Evolutionary conservation across 108 stramenopile genomes (phyloP), one percentile per base, ranked within the genome.

Genomic region (Craspedostauros australis): DNA sequence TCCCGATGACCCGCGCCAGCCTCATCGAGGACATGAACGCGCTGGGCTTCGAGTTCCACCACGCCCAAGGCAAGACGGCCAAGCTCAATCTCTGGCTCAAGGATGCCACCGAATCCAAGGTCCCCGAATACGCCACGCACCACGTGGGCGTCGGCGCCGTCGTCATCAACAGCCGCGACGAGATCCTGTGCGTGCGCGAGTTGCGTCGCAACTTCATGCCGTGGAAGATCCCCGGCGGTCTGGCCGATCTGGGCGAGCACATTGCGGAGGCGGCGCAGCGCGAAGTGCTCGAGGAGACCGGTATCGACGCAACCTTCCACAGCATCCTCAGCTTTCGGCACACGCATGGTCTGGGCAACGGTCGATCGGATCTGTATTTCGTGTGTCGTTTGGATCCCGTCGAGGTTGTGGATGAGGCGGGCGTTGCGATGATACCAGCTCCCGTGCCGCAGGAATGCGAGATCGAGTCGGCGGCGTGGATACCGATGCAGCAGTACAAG

Each of bases 231-330:
- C 94, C 94, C 0, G 86, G 86, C 5, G 94, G 94, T 1, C 57
- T 90, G 20, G 54, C 74, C 0, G 91, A 95, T 21, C 43, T 85
- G 33, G 91, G 88, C 4, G 94, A 95, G 62, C 43, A 67, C n/a
- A 60, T 95, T 22, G 68, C 75, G 40, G 72, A 74, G 5, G 91
- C 86, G 1, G 91, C 75, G 3, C 46, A 66, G 31, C 62, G 94
- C 16, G 94, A 95, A 66, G 91, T 93, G 1, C 48, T 67, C 53
- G 94, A 95, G 66, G 94, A 95, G 53, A 95, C 94, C 6, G 94
- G 94, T 7, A 79, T 95, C 30, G 39, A 38, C 12, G 67, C 76
- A 22, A 57, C 49, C 0, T 93, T 84, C 52, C 50, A 55, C 4
- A 76, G 69, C 40, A 60, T 95, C 0, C 49, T 95, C 5, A 71